phyloP scores from a whole-genome alignment of 2,329 filamentous ascomycete genomes.

The Colletotrichum tropicicola region DNA sequence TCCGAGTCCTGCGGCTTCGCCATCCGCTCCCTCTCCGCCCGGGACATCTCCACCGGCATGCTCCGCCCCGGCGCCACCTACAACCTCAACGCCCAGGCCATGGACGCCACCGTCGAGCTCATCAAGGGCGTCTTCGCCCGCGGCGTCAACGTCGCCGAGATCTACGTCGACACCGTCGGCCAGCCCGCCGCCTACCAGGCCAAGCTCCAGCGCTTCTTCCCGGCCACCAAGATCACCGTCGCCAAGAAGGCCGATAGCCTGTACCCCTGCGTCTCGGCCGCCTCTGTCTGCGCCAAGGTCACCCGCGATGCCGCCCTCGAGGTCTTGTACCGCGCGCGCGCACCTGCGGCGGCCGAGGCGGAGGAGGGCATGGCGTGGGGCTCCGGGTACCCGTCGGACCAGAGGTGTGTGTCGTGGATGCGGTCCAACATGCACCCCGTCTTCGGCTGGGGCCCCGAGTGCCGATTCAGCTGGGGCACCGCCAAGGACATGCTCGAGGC shows the following conservation, averaged over 20 bases:
- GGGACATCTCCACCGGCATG: slow-evolving; percentile 84
- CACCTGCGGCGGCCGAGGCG: slow-evolving; percentile 39
- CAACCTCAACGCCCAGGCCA: slow-evolving; percentile 95
- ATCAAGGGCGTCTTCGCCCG: slow-evolving; percentile 79
- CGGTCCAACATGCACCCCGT: slow-evolving; percentile 88
- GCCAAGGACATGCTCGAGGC: slow-evolving; percentile 90
- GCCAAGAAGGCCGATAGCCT: slow-evolving; percentile 93
- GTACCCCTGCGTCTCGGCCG: slow-evolving; percentile 92
- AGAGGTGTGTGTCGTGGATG: slow-evolving; percentile 82
- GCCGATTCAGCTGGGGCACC: slow-evolving; percentile 95
- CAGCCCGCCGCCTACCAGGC: slow-evolving; percentile 84
- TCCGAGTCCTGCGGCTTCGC: slow-evolving; percentile 80
- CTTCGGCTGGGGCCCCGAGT: slow-evolving; percentile 95
- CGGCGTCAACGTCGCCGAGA: slow-evolving; percentile 85
- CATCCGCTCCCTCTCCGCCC: slow-evolving; percentile 80
- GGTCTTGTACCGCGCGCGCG: slow-evolving; percentile 69
- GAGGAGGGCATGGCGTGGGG: slow-evolving; percentile 74
- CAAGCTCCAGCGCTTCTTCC: slow-evolving; percentile 85
- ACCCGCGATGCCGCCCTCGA: slow-evolving; percentile 92
- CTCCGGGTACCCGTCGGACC: slow-evolving; percentile 92
- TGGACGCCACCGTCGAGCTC: slow-evolving; percentile 88
- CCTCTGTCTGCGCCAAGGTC: slow-evolving; percentile 95
- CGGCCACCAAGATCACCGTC: slow-evolving; percentile 77
- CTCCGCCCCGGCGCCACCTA: slow-evolving; percentile 72
- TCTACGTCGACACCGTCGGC: slow-evolving; percentile 96